phyloP scores from a whole-genome alignment of 208 protist genomes.

The Entamoeba dispar region DNA sequence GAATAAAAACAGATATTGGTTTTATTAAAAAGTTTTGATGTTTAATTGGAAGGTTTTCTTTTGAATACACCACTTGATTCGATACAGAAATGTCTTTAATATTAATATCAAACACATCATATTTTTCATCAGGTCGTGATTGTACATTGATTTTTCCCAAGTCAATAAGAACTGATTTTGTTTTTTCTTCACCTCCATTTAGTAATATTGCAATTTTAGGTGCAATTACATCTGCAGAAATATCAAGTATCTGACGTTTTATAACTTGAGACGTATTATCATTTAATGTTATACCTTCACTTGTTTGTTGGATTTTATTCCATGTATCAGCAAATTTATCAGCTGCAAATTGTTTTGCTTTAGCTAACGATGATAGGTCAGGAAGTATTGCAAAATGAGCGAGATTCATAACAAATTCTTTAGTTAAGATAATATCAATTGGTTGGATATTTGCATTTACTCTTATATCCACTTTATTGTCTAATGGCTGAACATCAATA shows the following conservation, averaged over 20 bases:
- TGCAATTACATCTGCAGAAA: background rate
- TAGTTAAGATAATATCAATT: background rate
- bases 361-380: background rate
- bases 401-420: background rate
- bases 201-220: background rate
- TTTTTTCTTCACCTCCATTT: background rate
- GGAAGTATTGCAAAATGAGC: background rate
- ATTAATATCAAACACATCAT: background rate
- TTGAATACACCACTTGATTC: background rate
- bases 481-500: background rate
- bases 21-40: background rate
- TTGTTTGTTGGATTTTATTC: background rate
- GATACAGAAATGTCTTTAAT: background rate
- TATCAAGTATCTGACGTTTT: background rate
- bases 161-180: background rate
- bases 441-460: background rate
- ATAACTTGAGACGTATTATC: background rate
- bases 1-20: background rate
- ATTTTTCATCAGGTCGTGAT: background rate
- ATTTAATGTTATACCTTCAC: background rate
- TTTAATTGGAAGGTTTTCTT: background rate
- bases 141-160: background rate
- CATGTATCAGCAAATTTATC: background rate
- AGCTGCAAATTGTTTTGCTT: background rate
- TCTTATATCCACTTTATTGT: background rate